Conservation (phyloP, 2,329 filamentous ascomycete genomes). For the Cytospora piceicola region DNA sequence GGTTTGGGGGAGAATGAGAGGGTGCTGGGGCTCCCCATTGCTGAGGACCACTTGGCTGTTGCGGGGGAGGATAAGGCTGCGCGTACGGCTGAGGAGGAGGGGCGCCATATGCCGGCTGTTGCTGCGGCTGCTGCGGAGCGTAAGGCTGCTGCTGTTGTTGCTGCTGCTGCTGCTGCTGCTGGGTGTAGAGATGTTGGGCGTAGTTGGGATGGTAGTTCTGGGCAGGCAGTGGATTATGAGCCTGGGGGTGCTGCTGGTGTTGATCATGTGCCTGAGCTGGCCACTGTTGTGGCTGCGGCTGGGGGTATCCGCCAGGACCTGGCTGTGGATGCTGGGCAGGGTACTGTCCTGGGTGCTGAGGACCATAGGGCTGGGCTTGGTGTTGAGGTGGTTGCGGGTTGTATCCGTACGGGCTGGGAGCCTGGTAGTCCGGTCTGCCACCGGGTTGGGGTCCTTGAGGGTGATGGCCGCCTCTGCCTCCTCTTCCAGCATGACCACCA, state of each 20-base stretch:
- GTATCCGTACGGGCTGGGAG: conserved; percentile 49
- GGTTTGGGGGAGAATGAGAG: conserved; percentile 38
- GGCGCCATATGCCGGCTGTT: conserved; percentile 37
- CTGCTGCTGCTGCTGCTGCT: conserved; percentile 44
- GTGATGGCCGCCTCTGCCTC: conserved; percentile 47
- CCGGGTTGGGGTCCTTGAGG: conserved; percentile 38
- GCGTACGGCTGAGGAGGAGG: conserved; percentile 40
- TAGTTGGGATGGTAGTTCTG: conserved; percentile 64
- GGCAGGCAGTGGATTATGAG: conserved; percentile 53
- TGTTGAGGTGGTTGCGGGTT: conserved; percentile 43
- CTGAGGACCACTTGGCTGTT: conserved; percentile 43
- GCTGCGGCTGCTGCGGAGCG: conserved; percentile 44
- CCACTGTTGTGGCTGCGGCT: conserved; percentile 45
- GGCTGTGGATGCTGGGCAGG: conserved; percentile 43
- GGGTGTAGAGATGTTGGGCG: conserved; percentile 57
- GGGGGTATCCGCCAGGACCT: conserved; percentile 44
- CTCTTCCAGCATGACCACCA: conserved; percentile 43
- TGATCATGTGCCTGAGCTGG: conserved; percentile 43
- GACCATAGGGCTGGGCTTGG: conserved; percentile 38
- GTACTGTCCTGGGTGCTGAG: conserved; percentile 37
- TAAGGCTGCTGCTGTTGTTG: conserved; percentile 42
- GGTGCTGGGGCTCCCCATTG: conserved; percentile 45
- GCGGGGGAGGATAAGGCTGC: conserved; percentile 39
- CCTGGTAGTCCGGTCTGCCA: conserved; percentile 47
- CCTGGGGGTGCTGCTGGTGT: conserved; percentile 45